These are phyloP conservation scores for Candida pseudoglaebosa DNA, from an alignment of 805 yeast species.

Conservation along the genomic window DNA sequence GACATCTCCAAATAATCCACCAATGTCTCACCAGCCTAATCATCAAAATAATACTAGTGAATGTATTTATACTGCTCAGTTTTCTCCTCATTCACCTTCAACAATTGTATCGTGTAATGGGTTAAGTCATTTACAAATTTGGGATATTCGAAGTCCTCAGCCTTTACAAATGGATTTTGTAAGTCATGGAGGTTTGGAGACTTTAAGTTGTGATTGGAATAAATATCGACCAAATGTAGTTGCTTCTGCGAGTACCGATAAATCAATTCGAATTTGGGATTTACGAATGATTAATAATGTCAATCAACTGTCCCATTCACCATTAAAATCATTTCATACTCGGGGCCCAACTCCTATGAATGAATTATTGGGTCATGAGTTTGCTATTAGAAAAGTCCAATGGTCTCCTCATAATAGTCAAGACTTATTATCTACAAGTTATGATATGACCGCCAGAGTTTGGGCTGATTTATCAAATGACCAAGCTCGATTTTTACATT, in stretches of 20 bases:
- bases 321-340: slow-evolving; percentile 39
- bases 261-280: slow-evolving; percentile 83
- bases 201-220: slow-evolving; percentile 83
- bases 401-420: slow-evolving; percentile 90
- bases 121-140: slow-evolving; percentile 68
- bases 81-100: slow-evolving; percentile 81
- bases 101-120: slow-evolving; percentile 68
- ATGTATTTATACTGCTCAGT: slow-evolving; percentile 76
- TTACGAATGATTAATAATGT: slow-evolving; percentile 57
- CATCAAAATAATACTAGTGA: slow-evolving; percentile 39
- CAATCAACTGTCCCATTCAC: slow-evolving; percentile 34
- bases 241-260: slow-evolving; percentile 93
- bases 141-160: slow-evolving; percentile 75
- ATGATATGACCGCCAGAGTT: slow-evolving; percentile 88
- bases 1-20: slow-evolving; percentile 23
- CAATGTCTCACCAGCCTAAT: slow-evolving; percentile 34
- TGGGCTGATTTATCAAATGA: slow-evolving; percentile 76
- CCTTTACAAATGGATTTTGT: slow-evolving; percentile 57
- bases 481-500: slow-evolving; percentile 43
- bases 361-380: slow-evolving; percentile 81
- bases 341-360: slow-evolving; percentile 67
- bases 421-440: slow-evolving; percentile 69
- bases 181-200: slow-evolving; percentile 79
- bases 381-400: slow-evolving; percentile 74
- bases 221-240: slow-evolving; percentile 76